A percentile compares a stretch with the other conserved stretches of the same genome.
phyloP scores from a whole-genome alignment of 2,329 filamentous ascomycete genomes.

The Penicillium sp. region DNA sequence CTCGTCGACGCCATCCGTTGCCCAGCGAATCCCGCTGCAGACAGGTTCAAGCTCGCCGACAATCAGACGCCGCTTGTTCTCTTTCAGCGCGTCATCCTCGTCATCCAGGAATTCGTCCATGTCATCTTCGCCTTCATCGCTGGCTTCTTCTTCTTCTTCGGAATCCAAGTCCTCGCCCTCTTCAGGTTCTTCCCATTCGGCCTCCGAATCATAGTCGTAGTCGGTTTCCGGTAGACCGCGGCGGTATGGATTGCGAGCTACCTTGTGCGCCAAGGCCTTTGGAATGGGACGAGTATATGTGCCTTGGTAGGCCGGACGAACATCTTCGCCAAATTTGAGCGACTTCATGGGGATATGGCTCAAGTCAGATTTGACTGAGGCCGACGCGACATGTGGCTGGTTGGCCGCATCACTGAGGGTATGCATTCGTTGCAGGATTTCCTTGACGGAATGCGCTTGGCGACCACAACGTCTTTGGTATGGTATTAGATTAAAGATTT shows the following conservation, averaged over 20 bases:
- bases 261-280: constrained; percentile 39
- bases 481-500: constrained; percentile 41
- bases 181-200: constrained; percentile 67
- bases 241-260: constrained; percentile 57
- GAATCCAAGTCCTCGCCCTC: constrained; percentile 69
- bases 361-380: constrained; percentile 39
- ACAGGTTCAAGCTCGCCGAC: constrained; percentile 72
- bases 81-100: constrained; percentile 66
- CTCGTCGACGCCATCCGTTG: constrained; percentile 53
- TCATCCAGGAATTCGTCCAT: constrained; percentile 91
- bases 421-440: constrained; percentile 60
- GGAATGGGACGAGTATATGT: constrained; percentile 57
- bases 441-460: constrained; percentile 51
- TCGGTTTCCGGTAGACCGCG: constrained; percentile 55
- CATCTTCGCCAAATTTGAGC: constrained; percentile 61
- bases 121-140: constrained; percentile 71
- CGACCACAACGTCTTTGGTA: constrained; percentile 35
- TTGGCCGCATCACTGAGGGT: constrained; percentile 24
- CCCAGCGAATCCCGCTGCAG: constrained; percentile 81
- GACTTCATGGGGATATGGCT: constrained; percentile 57
- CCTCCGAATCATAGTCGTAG: constrained; percentile 68
- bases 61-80: constrained; percentile 58
- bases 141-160: constrained; percentile 63
- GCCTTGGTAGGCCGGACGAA: constrained; percentile 63
- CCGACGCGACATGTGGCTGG: constrained; percentile 23